Evolutionary conservation across 129 eudicot species (phyloP).

Genomic region (Arctium lappa): DNA sequence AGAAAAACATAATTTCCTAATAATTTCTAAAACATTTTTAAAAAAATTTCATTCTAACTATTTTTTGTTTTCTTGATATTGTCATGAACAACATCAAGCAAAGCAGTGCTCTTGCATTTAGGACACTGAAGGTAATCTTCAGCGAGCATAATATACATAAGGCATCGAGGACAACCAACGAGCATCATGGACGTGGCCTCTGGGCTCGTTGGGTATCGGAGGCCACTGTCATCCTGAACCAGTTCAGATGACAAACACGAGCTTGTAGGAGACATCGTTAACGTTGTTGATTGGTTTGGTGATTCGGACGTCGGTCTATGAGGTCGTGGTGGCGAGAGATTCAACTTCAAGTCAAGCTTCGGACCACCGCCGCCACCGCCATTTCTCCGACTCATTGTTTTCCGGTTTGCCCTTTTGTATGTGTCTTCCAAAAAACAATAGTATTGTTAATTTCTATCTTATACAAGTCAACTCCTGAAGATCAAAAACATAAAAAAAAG

Average conservation of each 20-base stretch:
- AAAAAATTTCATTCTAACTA: not conserved
- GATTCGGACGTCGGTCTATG: slow-evolving; percentile 34
- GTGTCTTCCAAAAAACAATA: not conserved
- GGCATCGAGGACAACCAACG: slow-evolving; percentile 89
- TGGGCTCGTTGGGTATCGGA: slow-evolving; percentile 53
- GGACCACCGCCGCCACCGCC: slow-evolving; percentile 39
- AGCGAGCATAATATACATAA: slow-evolving; percentile 85
- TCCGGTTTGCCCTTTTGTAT: not conserved
- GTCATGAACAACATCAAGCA: slow-evolving; percentile 60
- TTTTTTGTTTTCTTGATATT: slow-evolving; percentile 36
- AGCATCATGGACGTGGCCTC: slow-evolving; percentile 75
- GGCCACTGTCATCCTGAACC: slow-evolving; percentile 35
- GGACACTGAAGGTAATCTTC: slow-evolving; percentile 71
- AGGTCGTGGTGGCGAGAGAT: slow-evolving; percentile 57
- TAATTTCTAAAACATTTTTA: not conserved
- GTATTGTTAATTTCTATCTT: not conserved
- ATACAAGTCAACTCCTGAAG: slow-evolving; percentile 11
- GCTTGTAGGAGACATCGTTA: slow-evolving; percentile 43
- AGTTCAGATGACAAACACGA: slow-evolving; percentile 78
- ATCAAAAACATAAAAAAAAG: slow-evolving; percentile 1
- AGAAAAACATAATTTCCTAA: slow-evolving; percentile 18
- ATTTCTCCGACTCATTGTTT: slow-evolving; percentile 53
- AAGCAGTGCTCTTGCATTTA: slow-evolving; percentile 79
- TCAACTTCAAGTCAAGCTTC: slow-evolving; percentile 71
- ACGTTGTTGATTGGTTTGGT: slow-evolving; percentile 48